Evolutionary conservation across 805 yeast genomes (phyloP).

Genomic region (Cyberlindnera veronae): DNA sequence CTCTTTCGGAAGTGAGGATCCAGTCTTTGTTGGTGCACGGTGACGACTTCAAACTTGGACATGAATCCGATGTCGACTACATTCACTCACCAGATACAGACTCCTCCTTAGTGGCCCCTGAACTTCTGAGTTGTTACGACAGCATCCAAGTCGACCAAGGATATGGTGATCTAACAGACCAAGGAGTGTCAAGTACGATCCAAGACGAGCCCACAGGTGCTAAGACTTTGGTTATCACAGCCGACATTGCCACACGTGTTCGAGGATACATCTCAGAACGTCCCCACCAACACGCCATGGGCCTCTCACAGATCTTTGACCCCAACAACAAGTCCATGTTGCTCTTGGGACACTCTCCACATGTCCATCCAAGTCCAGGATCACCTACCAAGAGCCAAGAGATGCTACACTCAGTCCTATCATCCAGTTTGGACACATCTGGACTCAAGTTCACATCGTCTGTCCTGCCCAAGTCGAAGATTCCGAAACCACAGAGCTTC

Average conservation of each 20-base stretch:
- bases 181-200: no score
- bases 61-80: neutral
- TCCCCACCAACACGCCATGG: neutral
- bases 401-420: no score
- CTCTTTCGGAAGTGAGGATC: conserved; percentile 4
- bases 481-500: conserved; percentile 12
- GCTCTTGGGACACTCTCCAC: neutral
- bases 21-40: conserved; percentile 1
- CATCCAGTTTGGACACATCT: no score
- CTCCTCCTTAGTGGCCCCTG: no score
- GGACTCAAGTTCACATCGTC: no score
- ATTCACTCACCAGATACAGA: neutral
- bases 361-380: no score
- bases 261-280: neutral
- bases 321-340: conserved; percentile 13
- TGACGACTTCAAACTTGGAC: no score
- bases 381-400: no score
- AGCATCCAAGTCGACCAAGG: no score
- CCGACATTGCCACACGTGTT: neutral
- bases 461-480: conserved; percentile 2
- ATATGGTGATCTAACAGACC: no score
- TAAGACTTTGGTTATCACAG: neutral
- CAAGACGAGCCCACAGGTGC: no score
- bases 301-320: conserved; percentile 15
- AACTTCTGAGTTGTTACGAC: no score